phyloP scores from a whole-genome alignment of 768 basidiomycete species.

The Ramaria rubella region DNA sequence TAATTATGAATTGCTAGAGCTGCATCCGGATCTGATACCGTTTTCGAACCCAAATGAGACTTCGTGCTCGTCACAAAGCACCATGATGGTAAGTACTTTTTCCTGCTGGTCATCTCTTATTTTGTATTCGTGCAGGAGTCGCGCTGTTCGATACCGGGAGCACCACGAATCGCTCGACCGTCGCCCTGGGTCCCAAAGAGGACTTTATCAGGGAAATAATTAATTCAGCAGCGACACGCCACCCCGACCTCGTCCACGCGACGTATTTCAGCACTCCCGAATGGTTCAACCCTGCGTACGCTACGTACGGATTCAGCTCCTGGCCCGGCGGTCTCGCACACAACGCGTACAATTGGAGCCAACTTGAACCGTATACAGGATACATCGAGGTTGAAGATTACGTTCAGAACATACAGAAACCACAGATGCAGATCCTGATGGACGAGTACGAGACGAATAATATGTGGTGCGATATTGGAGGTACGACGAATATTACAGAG shows the following conservation, averaged over 20 bases:
- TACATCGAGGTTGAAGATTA: slow-evolving; percentile 44
- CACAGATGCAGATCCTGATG: slow-evolving; percentile 45
- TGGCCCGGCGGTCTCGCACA: slow-evolving; percentile 52
- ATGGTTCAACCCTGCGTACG: slow-evolving; percentile 52
- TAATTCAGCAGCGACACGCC: slow-evolving; percentile 41
- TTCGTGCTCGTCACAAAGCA: slow-evolving; percentile 39
- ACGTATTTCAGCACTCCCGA: slow-evolving; percentile 55
- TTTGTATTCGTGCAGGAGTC: neutral
- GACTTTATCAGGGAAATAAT: slow-evolving; percentile 48
- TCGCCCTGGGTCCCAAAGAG: slow-evolving; percentile 42
- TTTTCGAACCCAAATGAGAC: neutral
- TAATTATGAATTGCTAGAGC: neutral
- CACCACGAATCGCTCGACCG: slow-evolving; percentile 44
- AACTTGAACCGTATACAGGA: slow-evolving; percentile 51
- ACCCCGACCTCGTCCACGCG: slow-evolving; percentile 46
- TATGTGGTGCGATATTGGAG: slow-evolving; percentile 53
- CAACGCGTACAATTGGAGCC: slow-evolving; percentile 40
- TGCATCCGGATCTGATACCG: neutral
- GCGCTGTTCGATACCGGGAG: slow-evolving; percentile 44
- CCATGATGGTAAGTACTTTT: slow-evolving; percentile 39
- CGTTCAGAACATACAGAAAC: slow-evolving; percentile 42
- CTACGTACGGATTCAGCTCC: slow-evolving; percentile 39
- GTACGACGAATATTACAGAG: slow-evolving; percentile 13
- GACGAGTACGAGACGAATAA: slow-evolving; percentile 46
- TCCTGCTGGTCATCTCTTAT: neutral